These are phyloP conservation scores for Geotrichum australiense DNA, from an alignment of 1,139 yeast species.

Conservation along the genomic window DNA sequence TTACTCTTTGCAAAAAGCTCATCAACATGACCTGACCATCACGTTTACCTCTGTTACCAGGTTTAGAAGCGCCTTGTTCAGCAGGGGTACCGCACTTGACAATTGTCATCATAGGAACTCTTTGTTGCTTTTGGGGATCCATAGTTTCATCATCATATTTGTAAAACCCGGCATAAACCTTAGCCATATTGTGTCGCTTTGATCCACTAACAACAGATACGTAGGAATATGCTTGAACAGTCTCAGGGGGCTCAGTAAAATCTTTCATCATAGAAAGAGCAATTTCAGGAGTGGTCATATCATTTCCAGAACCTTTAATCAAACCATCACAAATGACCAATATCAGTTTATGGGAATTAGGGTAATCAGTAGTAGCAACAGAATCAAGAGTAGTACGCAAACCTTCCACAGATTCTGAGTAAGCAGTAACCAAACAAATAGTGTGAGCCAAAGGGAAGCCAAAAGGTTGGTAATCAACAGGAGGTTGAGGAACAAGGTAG, in stretches of 20 bases:
- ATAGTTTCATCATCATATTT: conserved; percentile 69
- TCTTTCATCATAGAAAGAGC: conserved; percentile 84
- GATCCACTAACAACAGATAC: conserved; percentile 93
- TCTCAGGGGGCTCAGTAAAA: conserved; percentile 61
- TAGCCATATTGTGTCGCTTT: conserved; percentile 97
- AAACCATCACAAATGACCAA: conserved; percentile 88
- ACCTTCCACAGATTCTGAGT: conserved; percentile 86
- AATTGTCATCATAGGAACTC: conserved; percentile 74
- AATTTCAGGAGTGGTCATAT: conserved; percentile 78
- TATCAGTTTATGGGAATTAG: conserved; percentile 85
- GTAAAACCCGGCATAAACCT: conserved; percentile 80
- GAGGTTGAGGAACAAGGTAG: conserved; percentile 84
- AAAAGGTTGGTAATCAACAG: conserved; percentile 79
- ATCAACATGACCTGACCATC: conserved; percentile 91
- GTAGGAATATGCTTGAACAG: conserved; percentile 73
- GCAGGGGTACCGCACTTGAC: conserved; percentile 93
- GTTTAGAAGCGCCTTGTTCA: conserved; percentile 72
- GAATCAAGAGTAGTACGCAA: conserved; percentile 85
- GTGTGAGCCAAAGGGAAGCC: conserved; percentile 84
- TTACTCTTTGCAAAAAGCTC: conserved; percentile 85
- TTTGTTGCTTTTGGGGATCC: conserved; percentile 75
- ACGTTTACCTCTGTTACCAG: conserved; percentile 97
- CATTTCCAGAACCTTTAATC: conserved; percentile 90
- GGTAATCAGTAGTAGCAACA: conserved; percentile 84
- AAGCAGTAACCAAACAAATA: conserved; percentile 81